These are phyloP conservation scores for Tephrocybe sp. DNA, from an alignment of 768 basidiomycete species.

Conservation along the genomic window DNA sequence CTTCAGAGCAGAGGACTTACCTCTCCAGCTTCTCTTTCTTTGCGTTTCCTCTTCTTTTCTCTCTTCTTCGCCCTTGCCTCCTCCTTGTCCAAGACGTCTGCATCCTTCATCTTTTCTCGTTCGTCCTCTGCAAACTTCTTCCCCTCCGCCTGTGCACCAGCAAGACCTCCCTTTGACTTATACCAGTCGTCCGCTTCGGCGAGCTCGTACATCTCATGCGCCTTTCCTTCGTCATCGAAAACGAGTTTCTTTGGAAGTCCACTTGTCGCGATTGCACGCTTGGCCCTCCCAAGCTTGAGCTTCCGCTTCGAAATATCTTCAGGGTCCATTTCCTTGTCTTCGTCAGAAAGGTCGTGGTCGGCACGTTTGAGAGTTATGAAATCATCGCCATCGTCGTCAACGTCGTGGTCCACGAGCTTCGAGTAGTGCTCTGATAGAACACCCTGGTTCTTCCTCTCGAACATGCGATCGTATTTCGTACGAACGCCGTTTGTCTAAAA, in stretches of 20 bases:
- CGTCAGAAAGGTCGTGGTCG: slow-evolving; percentile 67
- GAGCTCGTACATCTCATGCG: slow-evolving; percentile 83
- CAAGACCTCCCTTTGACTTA: slow-evolving; percentile 57
- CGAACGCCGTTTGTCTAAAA: slow-evolving; percentile 46
- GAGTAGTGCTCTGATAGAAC: slow-evolving; percentile 88
- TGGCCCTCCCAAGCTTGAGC: slow-evolving; percentile 67
- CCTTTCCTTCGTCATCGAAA: slow-evolving; percentile 85
- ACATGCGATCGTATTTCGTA: slow-evolving; percentile 98
- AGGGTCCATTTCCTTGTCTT: slow-evolving; percentile 25
- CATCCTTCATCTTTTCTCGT: slow-evolving; percentile 63
- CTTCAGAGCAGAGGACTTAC: slow-evolving; percentile 18
- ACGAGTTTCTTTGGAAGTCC: slow-evolving; percentile 70
- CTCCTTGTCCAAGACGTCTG: slow-evolving; percentile 74
- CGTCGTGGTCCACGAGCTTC: slow-evolving; percentile 76
- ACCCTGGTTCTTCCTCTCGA: slow-evolving; percentile 91
- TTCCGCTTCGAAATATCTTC: slow-evolving; percentile 84
- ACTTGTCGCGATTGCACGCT: slow-evolving; percentile 67
- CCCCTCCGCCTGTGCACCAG: slow-evolving; percentile 65
- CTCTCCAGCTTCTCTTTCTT: slow-evolving; percentile 64
- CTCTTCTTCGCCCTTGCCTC: slow-evolving; percentile 84
- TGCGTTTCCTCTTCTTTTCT: slow-evolving; percentile 91
- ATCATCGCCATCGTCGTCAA: slow-evolving; percentile 57
- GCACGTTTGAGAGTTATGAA: slow-evolving; percentile 94
- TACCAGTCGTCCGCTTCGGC: slow-evolving; percentile 72
- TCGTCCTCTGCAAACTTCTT: slow-evolving; percentile 71